phyloP scores from a whole-genome alignment of 768 basidiomycete genomes.

The Pisolithus orientalis region DNA sequence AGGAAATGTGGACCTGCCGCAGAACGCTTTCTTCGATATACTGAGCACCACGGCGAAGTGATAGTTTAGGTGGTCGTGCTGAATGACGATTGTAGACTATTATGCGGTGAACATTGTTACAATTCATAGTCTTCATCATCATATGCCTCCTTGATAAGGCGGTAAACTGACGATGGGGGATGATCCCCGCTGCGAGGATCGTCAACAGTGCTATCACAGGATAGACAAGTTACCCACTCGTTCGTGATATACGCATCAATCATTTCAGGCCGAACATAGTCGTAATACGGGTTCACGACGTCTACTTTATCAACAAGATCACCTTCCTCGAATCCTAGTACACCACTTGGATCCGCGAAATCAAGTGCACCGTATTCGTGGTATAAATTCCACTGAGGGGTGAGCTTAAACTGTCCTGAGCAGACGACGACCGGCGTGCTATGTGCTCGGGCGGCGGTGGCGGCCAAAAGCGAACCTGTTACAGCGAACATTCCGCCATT shows the following conservation, averaged over 20 bases:
- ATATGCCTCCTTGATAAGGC: constrained; percentile 89
- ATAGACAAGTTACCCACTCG: constrained; percentile 57
- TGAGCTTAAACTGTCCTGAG: constrained; percentile 94
- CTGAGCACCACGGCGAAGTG: constrained; percentile 51
- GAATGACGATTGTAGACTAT: neutral
- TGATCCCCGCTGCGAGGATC: constrained; percentile 73
- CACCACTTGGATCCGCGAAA: constrained; percentile 65
- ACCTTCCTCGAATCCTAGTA: constrained; percentile 70
- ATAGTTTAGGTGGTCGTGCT: neutral
- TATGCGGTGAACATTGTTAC: constrained; percentile 24
- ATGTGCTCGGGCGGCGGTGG: constrained; percentile 83
- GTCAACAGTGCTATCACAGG: constrained; percentile 1
- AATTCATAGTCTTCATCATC: constrained; percentile 92
- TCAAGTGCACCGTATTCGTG: constrained; percentile 82
- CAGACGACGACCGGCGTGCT: constrained; percentile 90
- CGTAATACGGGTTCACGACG: constrained; percentile 93
- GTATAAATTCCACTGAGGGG: constrained; percentile 84
- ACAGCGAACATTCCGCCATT: constrained; percentile 95
- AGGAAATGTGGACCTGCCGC: constrained; percentile 84
- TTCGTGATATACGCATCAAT: constrained; percentile 95
- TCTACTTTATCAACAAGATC: constrained; percentile 82
- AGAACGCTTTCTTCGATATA: constrained; percentile 93
- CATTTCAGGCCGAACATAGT: constrained; percentile 89
- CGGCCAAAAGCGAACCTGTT: constrained; percentile 78
- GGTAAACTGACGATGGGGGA: constrained; percentile 89